These are phyloP conservation scores for Picocystis sp. DNA, from an alignment of 163 green algal species.

Conservation along the genomic window DNA sequence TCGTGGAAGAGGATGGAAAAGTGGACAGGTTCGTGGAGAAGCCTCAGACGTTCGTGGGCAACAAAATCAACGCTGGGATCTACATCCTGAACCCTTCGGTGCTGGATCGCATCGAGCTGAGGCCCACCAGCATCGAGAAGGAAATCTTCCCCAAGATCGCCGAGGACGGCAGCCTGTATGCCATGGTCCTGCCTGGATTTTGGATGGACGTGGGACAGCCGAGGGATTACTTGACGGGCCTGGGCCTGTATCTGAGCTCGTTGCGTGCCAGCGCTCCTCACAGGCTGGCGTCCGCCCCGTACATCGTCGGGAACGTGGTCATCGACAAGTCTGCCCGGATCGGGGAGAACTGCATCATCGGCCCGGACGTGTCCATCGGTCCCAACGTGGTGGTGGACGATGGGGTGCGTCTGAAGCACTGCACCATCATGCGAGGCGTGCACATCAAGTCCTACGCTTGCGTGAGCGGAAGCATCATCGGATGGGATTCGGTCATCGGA, in stretches of 20 bases:
- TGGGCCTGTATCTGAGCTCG: constrained; percentile 73
- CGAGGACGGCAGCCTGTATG: constrained; percentile 64
- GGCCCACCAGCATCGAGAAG: constrained; percentile 84
- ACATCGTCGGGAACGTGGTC: constrained; percentile 73
- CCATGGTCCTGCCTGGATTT: constrained; percentile 80
- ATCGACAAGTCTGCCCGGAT: constrained; percentile 56
- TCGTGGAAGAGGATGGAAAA: constrained; percentile 63
- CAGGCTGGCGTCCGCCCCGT: constrained; percentile 6
- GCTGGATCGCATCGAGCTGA: constrained; percentile 82
- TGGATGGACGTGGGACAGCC: constrained; percentile 99
- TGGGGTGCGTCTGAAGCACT: constrained; percentile 77
- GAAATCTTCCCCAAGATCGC: constrained; percentile 81
- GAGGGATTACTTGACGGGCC: constrained; percentile 86
- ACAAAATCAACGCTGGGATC: constrained; percentile 98
- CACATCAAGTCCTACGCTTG: constrained; percentile 68
- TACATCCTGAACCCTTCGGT: constrained; percentile 72
- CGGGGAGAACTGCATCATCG: constrained; percentile 35
- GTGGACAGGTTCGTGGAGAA: constrained; percentile 97
- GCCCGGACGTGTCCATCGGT: constrained; percentile 81
- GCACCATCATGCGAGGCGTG: constrained; percentile 73
- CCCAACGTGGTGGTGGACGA: constrained; percentile 69
- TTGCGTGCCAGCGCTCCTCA: constrained; percentile 23
- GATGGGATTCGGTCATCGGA: constrained; percentile 58
- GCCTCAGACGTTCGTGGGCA: constrained; percentile 89
- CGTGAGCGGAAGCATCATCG: constrained; percentile 57